Base-by-base conservation (phyloP, 2,329 filamentous ascomycete genomes). In the Pseudogymnoascus sp. region DNA sequence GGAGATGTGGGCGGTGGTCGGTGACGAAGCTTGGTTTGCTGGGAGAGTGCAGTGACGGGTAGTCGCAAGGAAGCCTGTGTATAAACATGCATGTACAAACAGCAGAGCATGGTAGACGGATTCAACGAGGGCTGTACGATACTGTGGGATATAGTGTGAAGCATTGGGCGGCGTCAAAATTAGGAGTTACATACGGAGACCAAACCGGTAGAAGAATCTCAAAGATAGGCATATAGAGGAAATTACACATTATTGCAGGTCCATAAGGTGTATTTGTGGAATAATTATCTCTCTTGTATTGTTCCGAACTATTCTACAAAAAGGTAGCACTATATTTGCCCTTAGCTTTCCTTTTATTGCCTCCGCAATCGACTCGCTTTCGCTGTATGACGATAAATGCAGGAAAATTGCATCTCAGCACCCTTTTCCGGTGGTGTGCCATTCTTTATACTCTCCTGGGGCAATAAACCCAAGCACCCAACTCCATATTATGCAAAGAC, bases 401-500 rank as follows among this genome's bases (percentile, higher is more conserved):
- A 57, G 51, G 51, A 57, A 57, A 57, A 57, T 57, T 57, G 51
- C 51, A 57, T 57, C 51, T 57, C 51, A 57, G 28, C 51, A 57
- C 51, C 51, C 34, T n/a, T 57, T 57, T 57, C 28, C 51, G 51
- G 51, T 34, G 48, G 25, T 57, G 45, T 54, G 31, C 51, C 51
- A 57, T 57, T 57, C 51, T 57, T 57, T 57, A 57, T 57, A 57
- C 51, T 57, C 16, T 34, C 51, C 51, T 57, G 51, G 51, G 45
- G 51, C 51, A 57, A 57, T 57, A 34, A 34, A 57, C 51, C 51
- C 51, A 57, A 57, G 51, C 51, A 57, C 51, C 51, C 51, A 57
- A 57, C 51, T 57, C 51, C 51, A 57, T 57, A 57, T 57, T 57
- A 57, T 57, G 51, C 51, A 57, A 57, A 57, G 51, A 57, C 51